Conservation (phyloP, 805 yeast species). For the Pichia deserticola region DNA sequence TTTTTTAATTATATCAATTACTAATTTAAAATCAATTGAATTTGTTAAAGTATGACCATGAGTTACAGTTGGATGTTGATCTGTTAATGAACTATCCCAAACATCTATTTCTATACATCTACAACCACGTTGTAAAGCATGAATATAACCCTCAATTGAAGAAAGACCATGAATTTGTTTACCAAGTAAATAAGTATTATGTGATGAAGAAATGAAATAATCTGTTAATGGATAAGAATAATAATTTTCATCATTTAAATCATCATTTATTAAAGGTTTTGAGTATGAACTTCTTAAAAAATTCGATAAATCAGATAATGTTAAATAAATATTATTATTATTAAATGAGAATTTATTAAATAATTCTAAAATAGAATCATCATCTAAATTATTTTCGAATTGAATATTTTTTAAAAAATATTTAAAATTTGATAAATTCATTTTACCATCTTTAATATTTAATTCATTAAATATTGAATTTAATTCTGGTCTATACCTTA, state of each 20-base stretch:
- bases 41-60: constrained; percentile 85
- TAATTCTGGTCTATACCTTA: constrained; percentile 64
- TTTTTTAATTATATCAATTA: constrained; percentile 64
- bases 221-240: constrained; percentile 66
- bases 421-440: constrained; percentile 29
- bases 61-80: constrained; percentile 64
- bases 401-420: constrained; percentile 45
- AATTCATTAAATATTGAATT: constrained; percentile 30
- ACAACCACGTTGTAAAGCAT: constrained; percentile 86
- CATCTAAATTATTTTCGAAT: constrained; percentile 4
- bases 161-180: constrained; percentile 83
- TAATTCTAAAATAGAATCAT: constrained; percentile 23
- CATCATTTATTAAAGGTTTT: constrained; percentile 14
- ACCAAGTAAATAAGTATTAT: constrained; percentile 86
- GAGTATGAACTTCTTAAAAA: constrained; percentile 29
- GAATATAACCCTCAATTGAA: constrained; percentile 82
- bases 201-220: constrained; percentile 88
- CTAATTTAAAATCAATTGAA: constrained; percentile 61
- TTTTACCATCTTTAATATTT: constrained; percentile 8
- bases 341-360: constrained; percentile 32
- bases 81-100: constrained; percentile 64
- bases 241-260: constrained; percentile 26
- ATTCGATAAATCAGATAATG: constrained; percentile 22
- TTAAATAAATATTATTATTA: constrained; percentile 13
- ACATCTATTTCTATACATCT: constrained; percentile 91